phyloP scores from a whole-genome alignment of 2,329 filamentous ascomycete species.

The Escovopsis sp. region DNA sequence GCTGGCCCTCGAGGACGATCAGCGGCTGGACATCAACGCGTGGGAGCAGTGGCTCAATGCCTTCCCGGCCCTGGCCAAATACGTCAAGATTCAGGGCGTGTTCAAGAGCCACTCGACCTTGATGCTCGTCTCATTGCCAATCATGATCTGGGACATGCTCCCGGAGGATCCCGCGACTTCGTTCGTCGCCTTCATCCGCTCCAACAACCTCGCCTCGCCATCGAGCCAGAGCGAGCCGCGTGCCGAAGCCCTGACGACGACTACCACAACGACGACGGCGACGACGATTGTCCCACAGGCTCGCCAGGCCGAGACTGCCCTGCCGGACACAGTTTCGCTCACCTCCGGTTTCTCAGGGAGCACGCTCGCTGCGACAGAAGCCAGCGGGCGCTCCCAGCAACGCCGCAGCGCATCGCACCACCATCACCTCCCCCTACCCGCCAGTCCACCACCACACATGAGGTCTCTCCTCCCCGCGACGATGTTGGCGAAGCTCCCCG shows the following conservation, averaged over 20 bases:
- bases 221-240: slow-evolving; percentile 14
- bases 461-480: slow-evolving; percentile 12
- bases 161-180: slow-evolving; percentile 41
- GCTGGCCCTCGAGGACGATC: slow-evolving; percentile 41
- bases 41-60: slow-evolving; percentile 42
- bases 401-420: neutral
- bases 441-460: too few species aligned
- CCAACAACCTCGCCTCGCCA: slow-evolving; percentile 36
- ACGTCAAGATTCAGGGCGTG: slow-evolving; percentile 44
- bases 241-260: too few species aligned
- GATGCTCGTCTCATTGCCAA: slow-evolving; percentile 40
- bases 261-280: slow-evolving; percentile 3
- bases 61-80: slow-evolving; percentile 42
- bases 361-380: slow-evolving; percentile 17
- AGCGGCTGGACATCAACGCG: slow-evolving; percentile 38
- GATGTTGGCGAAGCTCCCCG: slow-evolving; percentile 9
- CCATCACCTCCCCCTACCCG: too few species aligned
- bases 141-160: slow-evolving; percentile 44
- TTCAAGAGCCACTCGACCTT: slow-evolving; percentile 47
- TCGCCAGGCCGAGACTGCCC: slow-evolving; percentile 8
- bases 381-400: slow-evolving; percentile 6
- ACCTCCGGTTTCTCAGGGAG: slow-evolving; percentile 19
- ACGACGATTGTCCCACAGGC: slow-evolving; percentile 11
- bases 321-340: slow-evolving; percentile 14
- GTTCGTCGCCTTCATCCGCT: slow-evolving; percentile 43